These are phyloP conservation scores for Russula griseocarnosa DNA, from an alignment of 768 basidiomycete species.

Conservation along the genomic window DNA sequence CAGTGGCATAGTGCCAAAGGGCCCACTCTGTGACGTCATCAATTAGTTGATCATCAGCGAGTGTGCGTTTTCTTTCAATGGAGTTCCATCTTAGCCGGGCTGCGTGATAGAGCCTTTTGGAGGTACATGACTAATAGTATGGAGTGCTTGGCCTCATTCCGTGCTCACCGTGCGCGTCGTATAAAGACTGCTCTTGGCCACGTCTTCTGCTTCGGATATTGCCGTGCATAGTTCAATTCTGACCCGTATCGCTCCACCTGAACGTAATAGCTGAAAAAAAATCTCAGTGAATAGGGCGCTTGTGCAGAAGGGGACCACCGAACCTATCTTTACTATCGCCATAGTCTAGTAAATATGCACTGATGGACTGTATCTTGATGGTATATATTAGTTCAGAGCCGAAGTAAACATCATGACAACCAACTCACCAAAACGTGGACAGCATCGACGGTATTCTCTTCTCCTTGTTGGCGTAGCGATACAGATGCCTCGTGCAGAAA, in stretches of 20 bases:
- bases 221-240: slow-evolving; percentile 64
- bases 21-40: slow-evolving; percentile 74
- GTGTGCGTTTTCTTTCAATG: slow-evolving; percentile 59
- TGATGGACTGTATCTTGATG: slow-evolving; percentile 57
- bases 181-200: slow-evolving; percentile 75
- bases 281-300: not conserved
- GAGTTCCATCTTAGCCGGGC: slow-evolving; percentile 69
- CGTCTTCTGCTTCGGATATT: slow-evolving; percentile 64
- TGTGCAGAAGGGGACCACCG: slow-evolving; percentile 31
- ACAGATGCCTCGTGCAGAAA: slow-evolving; percentile 70
- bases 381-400: not conserved
- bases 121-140: not conserved
- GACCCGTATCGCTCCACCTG: slow-evolving; percentile 54
- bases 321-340: slow-evolving; percentile 62
- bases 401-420: not conserved
- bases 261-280: slow-evolving; percentile 46
- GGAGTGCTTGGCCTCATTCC: not conserved
- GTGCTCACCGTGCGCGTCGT: slow-evolving; percentile 55
- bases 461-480: slow-evolving; percentile 64
- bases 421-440: slow-evolving; percentile 59
- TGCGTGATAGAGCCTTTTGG: slow-evolving; percentile 56
- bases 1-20: slow-evolving; percentile 66
- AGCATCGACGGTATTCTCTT: slow-evolving; percentile 78
- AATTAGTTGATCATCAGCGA: slow-evolving; percentile 58
- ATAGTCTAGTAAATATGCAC: slow-evolving; percentile 70